These are phyloP conservation scores for Emericellopsis atlantica DNA, from an alignment of 2,329 filamentous ascomycete species.

Conservation along the genomic window DNA sequence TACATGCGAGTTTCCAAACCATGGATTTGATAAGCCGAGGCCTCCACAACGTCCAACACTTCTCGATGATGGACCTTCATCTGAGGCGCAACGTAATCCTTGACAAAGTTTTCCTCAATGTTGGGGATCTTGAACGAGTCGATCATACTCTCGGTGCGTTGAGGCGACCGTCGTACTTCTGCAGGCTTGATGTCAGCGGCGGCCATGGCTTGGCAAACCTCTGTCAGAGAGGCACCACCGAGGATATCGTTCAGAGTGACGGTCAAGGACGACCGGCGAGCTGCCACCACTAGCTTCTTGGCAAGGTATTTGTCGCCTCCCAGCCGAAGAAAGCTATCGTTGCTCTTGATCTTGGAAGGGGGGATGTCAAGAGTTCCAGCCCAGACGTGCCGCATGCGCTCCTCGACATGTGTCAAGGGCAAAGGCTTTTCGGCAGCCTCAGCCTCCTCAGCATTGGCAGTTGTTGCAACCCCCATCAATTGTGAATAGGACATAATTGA, in stretches of 20 bases:
- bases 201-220: constrained; percentile 24
- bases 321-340: constrained; percentile 29
- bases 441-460: constrained; percentile 21
- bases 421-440: constrained; percentile 28
- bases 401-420: constrained; percentile 32
- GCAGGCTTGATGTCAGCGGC: constrained; percentile 3
- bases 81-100: constrained; percentile 26
- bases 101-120: constrained; percentile 21
- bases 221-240: constrained; percentile 24
- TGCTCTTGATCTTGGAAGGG: constrained; percentile 24
- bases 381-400: constrained; percentile 34
- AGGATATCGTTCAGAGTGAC: constrained; percentile 30
- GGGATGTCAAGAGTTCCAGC: constrained; percentile 26
- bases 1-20: constrained; percentile 35
- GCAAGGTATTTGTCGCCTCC: constrained; percentile 34
- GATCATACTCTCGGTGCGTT: not conserved
- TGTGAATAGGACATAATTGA: constrained; percentile 27
- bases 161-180: not conserved
- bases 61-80: constrained; percentile 26
- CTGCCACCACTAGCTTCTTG: constrained; percentile 28
- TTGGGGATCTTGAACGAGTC: constrained; percentile 1
- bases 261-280: constrained; percentile 26
- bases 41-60: constrained; percentile 34
- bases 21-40: constrained; percentile 32
- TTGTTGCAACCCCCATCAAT: constrained; percentile 25